Evolutionary conservation across 768 basidiomycete species (phyloP).

Genomic region (Leccinellum luteum): DNA sequence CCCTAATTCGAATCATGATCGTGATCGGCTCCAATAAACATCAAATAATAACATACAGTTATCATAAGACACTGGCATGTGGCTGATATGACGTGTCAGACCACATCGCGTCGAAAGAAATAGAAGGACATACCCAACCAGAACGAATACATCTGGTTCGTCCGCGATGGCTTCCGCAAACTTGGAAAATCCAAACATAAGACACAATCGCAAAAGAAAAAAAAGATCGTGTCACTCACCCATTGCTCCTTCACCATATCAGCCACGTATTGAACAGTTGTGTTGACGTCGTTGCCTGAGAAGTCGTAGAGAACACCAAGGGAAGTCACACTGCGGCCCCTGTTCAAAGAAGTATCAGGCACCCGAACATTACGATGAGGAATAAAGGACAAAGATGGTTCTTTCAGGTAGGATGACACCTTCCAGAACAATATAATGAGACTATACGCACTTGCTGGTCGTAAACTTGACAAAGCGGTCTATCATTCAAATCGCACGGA

Average conservation of each 20-base stretch:
- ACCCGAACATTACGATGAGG: not conserved
- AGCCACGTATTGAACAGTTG: conserved; percentile 69
- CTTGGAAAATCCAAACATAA: conserved; percentile 34
- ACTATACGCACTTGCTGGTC: conserved; percentile 56
- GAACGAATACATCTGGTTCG: conserved; percentile 78
- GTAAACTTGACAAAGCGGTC: conserved; percentile 70
- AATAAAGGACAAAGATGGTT: not conserved
- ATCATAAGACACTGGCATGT: conserved; percentile 77
- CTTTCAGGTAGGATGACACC: not conserved
- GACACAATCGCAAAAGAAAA: not conserved
- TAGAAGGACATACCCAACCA: conserved; percentile 51
- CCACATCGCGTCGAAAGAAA: not conserved
- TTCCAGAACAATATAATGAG: not conserved
- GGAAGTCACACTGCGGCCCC: conserved; percentile 72
- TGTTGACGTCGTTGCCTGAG: conserved; percentile 64
- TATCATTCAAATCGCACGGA: conserved; percentile 28
- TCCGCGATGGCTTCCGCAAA: conserved; percentile 76
- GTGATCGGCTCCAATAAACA: not conserved
- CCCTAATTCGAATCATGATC: conserved; percentile 42
- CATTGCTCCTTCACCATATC: conserved; percentile 80
- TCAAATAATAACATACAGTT: conserved; percentile 46
- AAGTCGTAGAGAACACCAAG: conserved; percentile 81
- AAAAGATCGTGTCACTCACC: conserved; percentile 39
- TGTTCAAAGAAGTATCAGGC: conserved; percentile 12
- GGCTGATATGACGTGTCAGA: conserved; percentile 40